These are phyloP conservation scores for Lactarius hengduanensis DNA, from an alignment of 768 basidiomycete genomes.

Conservation along the genomic window DNA sequence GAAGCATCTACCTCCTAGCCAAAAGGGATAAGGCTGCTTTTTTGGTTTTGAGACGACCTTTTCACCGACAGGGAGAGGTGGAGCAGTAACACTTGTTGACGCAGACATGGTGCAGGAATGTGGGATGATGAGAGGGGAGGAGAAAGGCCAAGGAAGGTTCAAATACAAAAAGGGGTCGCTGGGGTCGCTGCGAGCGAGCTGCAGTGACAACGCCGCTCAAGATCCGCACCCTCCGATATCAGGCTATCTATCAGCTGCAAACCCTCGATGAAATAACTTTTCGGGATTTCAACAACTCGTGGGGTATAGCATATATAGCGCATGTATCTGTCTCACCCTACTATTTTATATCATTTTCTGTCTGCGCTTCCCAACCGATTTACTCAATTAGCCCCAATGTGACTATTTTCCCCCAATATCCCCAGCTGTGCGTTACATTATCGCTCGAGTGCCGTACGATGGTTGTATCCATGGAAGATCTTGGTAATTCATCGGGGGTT, in stretches of 20 bases:
- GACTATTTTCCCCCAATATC: neutral
- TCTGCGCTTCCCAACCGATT: conserved; percentile 19
- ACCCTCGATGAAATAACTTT: neutral
- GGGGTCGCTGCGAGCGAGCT: neutral
- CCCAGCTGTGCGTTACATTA: conserved; percentile 3
- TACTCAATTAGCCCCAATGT: neutral
- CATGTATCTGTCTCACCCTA: neutral
- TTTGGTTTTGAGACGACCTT: conserved; percentile 31
- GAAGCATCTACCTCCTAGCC: conserved; percentile 63
- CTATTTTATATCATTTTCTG: neutral
- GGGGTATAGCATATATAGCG: conserved; percentile 16
- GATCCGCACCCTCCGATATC: neutral
- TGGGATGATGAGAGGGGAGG: neutral
- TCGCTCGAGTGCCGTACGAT: neutral
- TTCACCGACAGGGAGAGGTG: conserved; percentile 19
- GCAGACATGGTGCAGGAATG: conserved; percentile 20
- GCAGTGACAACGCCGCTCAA: neutral
- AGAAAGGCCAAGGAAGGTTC: neutral
- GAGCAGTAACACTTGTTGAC: conserved; percentile 16
- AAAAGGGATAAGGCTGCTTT: conserved; percentile 83
- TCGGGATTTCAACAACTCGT: neutral
- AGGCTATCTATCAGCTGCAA: neutral
- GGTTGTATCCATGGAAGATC: neutral
- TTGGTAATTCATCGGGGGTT: neutral
- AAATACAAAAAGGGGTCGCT: neutral